Percentiles rank a stretch among this genome's conserved stretches.
Conservation (phyloP, 345 rosid species). For the Nasturtium officinale region DNA sequence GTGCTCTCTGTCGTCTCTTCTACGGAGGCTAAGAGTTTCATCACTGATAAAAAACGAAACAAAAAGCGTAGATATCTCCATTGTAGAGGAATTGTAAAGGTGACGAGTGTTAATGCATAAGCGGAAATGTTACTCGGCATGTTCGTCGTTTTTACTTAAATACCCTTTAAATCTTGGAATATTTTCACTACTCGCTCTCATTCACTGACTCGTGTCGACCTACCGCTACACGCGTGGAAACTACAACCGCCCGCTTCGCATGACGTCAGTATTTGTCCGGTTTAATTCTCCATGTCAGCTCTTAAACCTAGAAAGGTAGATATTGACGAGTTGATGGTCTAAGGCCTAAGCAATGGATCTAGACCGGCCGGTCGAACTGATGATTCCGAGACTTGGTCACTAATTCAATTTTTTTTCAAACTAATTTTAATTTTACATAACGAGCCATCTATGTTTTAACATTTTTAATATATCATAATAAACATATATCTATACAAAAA, state of each 20-base stretch:
- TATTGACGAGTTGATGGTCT: background rate
- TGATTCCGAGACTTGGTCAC: too few species aligned
- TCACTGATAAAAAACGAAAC: background rate
- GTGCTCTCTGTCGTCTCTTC: conserved; percentile 24
- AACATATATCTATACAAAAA: too few species aligned
- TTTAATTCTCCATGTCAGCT: conserved; percentile 17
- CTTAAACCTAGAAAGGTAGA: background rate
- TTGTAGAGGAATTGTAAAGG: conserved; percentile 30
- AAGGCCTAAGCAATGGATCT: too few species aligned
- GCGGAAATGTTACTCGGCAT: conserved; percentile 33
- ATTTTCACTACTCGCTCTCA: background rate
- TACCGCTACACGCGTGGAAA: conserved; percentile 39
- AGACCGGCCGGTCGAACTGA: too few species aligned
- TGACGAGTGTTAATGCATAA: conserved; percentile 29
- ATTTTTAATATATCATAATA: too few species aligned
- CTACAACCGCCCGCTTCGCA: conserved; percentile 30
- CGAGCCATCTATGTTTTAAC: too few species aligned
- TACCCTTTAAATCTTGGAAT: background rate
- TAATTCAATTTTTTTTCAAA: too few species aligned
- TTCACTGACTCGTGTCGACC: conserved; percentile 1
- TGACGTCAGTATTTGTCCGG: conserved; percentile 31
- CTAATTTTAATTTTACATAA: too few species aligned
- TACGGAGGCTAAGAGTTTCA: conserved; percentile 42
- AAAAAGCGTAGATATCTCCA: background rate
- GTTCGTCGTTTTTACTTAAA: background rate